These are phyloP conservation scores for Dioscorea zingiberensis DNA, from an alignment of 106 monocot species.

Conservation along the genomic window DNA sequence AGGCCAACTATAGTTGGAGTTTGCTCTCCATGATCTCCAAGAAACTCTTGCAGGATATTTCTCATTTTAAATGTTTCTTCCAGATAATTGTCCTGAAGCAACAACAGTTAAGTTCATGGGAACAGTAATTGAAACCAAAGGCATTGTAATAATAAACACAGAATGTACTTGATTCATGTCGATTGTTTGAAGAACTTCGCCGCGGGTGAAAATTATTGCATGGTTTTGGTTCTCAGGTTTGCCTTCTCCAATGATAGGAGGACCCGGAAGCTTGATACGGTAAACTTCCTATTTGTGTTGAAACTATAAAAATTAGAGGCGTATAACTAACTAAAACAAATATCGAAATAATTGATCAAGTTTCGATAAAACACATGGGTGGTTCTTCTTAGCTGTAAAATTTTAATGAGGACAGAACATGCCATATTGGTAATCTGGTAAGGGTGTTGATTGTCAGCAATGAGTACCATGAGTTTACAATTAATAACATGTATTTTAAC, in stretches of 20 bases:
- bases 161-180: constrained; percentile 82
- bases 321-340: background rate
- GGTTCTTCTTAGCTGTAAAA: too few species aligned
- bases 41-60: constrained; percentile 76
- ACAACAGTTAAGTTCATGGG: background rate
- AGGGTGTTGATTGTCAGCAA: too few species aligned
- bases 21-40: constrained; percentile 20
- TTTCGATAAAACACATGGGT: too few species aligned
- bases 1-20: constrained; percentile 71
- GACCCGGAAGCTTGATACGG: constrained; percentile 74
- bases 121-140: background rate
- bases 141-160: background rate
- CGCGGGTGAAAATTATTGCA: constrained; percentile 81
- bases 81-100: constrained; percentile 65
- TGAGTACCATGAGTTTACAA: too few species aligned
- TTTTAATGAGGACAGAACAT: too few species aligned
- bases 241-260: constrained; percentile 82
- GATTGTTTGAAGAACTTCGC: constrained; percentile 78
- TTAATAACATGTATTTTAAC: too few species aligned
- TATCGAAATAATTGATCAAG: too few species aligned
- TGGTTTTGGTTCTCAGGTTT: constrained; percentile 89
- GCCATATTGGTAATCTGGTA: too few species aligned
- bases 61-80: constrained; percentile 81
- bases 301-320: background rate
- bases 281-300: constrained; percentile 52